phyloP scores from a whole-genome alignment of 371 early-diverging fungal species.

The Mortierella sp. region DNA sequence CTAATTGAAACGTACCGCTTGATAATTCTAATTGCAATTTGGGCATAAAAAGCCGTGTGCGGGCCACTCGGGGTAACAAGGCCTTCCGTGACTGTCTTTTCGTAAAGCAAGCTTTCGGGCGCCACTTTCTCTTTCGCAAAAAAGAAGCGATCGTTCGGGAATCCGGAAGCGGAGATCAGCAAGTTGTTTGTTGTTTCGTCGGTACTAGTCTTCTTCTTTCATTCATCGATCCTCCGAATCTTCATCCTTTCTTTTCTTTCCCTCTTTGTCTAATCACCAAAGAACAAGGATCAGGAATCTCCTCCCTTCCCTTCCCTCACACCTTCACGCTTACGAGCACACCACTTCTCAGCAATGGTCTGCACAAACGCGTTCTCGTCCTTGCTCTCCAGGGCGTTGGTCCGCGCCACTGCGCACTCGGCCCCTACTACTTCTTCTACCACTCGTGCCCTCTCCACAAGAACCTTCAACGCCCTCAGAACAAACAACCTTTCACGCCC shows the following conservation, averaged over 20 bases:
- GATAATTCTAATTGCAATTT: neutral
- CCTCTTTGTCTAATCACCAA: neutral
- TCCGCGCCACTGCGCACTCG: constrained; percentile 34
- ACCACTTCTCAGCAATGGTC: constrained; percentile 20
- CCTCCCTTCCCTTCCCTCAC: neutral
- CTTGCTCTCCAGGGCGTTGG: constrained; percentile 39
- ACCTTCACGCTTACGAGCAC: too few species aligned
- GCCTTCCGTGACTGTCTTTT: neutral
- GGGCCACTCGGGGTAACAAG: neutral
- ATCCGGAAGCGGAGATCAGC: neutral
- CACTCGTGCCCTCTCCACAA: constrained; percentile 25
- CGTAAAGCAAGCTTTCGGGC: too few species aligned
- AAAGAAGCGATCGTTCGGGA: too few species aligned
- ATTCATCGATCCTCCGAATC: neutral
- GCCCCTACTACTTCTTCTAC: constrained; percentile 10
- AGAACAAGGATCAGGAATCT: neutral
- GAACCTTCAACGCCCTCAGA: constrained; percentile 18
- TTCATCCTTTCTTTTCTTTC: neutral
- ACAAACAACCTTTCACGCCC: neutral
- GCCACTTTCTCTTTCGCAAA: constrained; percentile 6
- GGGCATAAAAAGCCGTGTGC: neutral
- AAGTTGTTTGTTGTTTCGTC: neutral
- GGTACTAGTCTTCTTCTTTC: neutral
- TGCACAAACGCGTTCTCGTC: constrained; percentile 51
- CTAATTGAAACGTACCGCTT: too few species aligned